These are phyloP conservation scores for Quercus agrifolia DNA, from an alignment of 306 rosid species.

Conservation along the genomic window DNA sequence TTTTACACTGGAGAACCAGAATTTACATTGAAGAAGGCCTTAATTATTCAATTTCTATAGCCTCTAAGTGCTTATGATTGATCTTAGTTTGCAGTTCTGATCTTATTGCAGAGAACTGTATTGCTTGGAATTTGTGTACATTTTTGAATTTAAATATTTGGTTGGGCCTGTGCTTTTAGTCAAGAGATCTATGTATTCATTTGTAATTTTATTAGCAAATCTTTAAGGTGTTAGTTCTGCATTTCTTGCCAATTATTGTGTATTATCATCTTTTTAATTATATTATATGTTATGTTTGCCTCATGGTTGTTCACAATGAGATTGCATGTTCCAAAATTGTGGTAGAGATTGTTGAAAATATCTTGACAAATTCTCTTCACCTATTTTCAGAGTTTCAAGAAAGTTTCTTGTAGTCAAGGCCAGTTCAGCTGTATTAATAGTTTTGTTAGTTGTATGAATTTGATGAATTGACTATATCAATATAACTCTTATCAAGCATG, in stretches of 20 bases:
- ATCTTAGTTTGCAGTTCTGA: background rate
- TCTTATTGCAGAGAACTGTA: background rate
- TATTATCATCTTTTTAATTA: background rate
- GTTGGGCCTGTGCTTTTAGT: background rate
- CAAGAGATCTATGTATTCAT: background rate
- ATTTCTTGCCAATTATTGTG: background rate
- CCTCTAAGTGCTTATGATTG: background rate
- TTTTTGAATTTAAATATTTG: background rate
- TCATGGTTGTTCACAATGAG: background rate
- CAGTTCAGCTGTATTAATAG: background rate
- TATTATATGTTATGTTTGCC: background rate
- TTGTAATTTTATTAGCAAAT: background rate
- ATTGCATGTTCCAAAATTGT: background rate
- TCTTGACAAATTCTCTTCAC: background rate
- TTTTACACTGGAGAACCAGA: background rate
- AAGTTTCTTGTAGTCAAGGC: background rate
- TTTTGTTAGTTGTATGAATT: no score
- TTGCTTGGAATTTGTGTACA: background rate
- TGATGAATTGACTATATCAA: background rate
- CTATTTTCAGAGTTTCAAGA: background rate
- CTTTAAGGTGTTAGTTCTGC: background rate
- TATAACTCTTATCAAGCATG: background rate
- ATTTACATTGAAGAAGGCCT: background rate
- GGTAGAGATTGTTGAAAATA: background rate
- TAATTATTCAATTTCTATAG: background rate